Evolutionary conservation across 2,329 filamentous ascomycete genomes (phyloP).

Genomic region (Aspergillus udagawae): DNA sequence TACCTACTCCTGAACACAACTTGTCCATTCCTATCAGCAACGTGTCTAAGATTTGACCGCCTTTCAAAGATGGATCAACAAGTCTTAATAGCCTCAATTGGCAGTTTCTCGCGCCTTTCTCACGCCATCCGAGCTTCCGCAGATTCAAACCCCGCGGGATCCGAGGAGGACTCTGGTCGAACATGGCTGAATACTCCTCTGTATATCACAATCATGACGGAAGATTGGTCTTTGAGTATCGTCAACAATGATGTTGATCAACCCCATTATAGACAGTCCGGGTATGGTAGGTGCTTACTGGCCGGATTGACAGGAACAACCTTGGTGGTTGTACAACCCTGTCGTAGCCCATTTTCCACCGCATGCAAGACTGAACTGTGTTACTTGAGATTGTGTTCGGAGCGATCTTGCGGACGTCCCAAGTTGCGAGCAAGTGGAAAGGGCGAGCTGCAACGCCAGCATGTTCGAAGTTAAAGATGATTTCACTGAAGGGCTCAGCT

Average conservation of each 20-base stretch:
- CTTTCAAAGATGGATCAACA: neutral
- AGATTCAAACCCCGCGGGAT: too few species aligned
- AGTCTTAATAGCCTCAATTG: neutral
- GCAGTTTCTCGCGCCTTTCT: neutral
- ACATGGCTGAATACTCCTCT: neutral
- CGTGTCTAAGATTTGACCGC: neutral
- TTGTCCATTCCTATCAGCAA: neutral
- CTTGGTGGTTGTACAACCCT: neutral
- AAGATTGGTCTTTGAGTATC: neutral
- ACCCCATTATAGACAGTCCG: neutral
- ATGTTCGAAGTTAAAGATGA: neutral
- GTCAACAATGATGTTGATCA: too few species aligned
- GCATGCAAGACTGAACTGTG: neutral
- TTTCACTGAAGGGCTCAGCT: constrained; percentile 2
- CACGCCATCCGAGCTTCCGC: neutral
- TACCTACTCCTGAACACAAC: neutral
- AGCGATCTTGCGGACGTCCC: neutral
- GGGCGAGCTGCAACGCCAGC: neutral
- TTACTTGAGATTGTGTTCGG: neutral
- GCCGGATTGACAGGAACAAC: too few species aligned
- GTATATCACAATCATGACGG: neutral
- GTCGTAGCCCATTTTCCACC: neutral
- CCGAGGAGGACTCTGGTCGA: neutral
- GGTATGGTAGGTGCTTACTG: neutral
- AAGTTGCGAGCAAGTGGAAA: neutral